Conservation (phyloP, 148 eudicot species). For the Rheum nobile region DNA sequence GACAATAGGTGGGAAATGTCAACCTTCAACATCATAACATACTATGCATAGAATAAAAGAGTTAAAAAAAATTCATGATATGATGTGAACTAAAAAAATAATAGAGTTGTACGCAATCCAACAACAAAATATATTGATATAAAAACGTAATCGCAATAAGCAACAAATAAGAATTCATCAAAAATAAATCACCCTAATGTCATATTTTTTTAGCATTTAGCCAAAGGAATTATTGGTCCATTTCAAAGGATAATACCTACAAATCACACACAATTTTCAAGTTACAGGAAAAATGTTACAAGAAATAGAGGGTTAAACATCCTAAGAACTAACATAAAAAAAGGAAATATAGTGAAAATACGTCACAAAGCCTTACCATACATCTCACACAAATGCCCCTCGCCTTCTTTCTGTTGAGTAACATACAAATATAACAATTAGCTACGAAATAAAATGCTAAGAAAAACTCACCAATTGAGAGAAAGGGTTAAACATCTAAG, state of each 20-base stretch:
- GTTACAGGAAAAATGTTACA: neutral
- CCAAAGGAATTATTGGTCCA: too few species aligned
- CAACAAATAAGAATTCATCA: too few species aligned
- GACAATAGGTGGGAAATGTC: too few species aligned
- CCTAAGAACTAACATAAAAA: neutral
- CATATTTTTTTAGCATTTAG: too few species aligned
- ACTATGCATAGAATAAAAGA: too few species aligned
- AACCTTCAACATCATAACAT: too few species aligned
- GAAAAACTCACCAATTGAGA: neutral
- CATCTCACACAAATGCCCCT: slow-evolving; percentile 74
- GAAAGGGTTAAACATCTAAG: neutral
- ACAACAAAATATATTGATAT: too few species aligned
- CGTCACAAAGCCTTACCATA: slow-evolving; percentile 28
- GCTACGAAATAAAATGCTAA: neutral
- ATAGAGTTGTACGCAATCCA: too few species aligned
- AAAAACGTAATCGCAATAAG: too few species aligned
- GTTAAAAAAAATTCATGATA: too few species aligned
- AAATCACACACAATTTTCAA: slow-evolving; percentile 11
- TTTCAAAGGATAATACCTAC: slow-evolving; percentile 78
- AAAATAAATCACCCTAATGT: too few species aligned
- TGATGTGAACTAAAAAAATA: too few species aligned
- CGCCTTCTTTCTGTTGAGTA: slow-evolving; percentile 67
- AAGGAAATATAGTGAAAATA: neutral
- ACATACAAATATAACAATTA: slow-evolving; percentile 5
- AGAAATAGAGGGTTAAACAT: neutral